phyloP scores from a whole-genome alignment of 2,329 filamentous ascomycete species.

The Ceratocystis albifundus region DNA sequence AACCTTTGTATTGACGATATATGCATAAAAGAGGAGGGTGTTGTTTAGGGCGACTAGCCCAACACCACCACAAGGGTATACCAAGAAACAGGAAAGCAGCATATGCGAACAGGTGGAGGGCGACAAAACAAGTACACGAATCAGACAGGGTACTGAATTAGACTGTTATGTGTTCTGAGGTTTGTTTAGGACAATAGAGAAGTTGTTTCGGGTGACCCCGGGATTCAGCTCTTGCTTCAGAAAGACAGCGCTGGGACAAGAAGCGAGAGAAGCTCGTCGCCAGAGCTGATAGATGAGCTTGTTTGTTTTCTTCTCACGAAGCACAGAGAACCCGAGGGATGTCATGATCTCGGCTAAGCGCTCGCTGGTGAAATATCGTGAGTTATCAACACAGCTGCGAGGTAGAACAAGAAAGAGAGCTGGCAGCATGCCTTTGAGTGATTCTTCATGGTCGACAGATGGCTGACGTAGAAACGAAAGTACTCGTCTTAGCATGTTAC shows the following conservation, averaged over 20 bases:
- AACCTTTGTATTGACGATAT: background rate
- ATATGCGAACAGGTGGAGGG: background rate
- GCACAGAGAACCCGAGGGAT: constrained; percentile 58
- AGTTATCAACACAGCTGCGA: constrained; percentile 77
- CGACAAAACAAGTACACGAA: background rate
- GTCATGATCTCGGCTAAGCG: constrained; percentile 62
- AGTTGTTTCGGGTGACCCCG: constrained; percentile 75
- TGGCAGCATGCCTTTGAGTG: constrained; percentile 40
- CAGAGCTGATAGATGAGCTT: constrained; percentile 90
- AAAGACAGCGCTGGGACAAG: constrained; percentile 34
- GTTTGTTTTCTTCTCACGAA: constrained; percentile 59
- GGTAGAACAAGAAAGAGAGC: constrained; percentile 82
- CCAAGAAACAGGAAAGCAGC: background rate
- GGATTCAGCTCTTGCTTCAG: constrained; percentile 67
- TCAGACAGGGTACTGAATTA: background rate
- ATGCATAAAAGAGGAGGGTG: background rate
- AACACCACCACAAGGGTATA: constrained; percentile 2
- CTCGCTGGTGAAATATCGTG: constrained; percentile 69
- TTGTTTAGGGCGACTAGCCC: background rate
- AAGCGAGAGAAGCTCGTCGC: constrained; percentile 36
- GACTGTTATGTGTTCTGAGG: background rate
- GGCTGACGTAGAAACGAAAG: constrained; percentile 52
- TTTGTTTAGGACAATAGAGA: constrained; percentile 57
- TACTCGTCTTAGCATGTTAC: constrained; percentile 74
- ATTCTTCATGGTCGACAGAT: constrained; percentile 19